A percentile compares a stretch with the other conserved stretches of the same genome.
Evolutionary conservation across 805 yeast genomes (phyloP).

Genomic region (Hanseniaspora mollemarum): DNA sequence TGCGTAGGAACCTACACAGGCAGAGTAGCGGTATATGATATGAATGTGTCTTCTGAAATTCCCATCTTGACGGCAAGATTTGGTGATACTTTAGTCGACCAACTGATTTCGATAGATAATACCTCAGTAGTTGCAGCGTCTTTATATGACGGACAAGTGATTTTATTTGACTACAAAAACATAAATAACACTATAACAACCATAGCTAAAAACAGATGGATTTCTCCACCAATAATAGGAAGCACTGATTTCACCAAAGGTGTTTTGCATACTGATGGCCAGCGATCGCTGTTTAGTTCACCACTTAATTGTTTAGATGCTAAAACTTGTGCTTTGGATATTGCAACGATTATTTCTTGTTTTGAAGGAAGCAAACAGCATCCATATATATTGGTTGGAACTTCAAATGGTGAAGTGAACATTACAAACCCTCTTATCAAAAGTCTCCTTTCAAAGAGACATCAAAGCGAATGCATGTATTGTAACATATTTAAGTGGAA

Average conservation of each 20-base stretch:
- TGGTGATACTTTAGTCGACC: conserved; percentile 17
- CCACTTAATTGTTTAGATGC: conserved; percentile 5
- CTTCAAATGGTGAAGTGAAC: conserved; percentile 39
- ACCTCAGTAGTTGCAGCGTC: conserved; percentile 28
- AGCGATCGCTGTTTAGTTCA: conserved; percentile 22
- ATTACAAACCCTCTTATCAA: conserved; percentile 34
- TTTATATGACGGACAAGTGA: conserved; percentile 36
- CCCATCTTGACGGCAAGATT: conserved; percentile 29
- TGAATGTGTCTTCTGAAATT: conserved; percentile 20
- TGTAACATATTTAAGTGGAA: conserved; percentile 29
- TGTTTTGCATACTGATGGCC: conserved; percentile 35
- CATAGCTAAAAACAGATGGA: conserved; percentile 28
- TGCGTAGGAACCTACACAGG: conserved; percentile 55
- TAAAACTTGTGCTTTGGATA: conserved; percentile 21
- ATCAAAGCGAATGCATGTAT: neutral
- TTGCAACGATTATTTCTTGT: conserved; percentile 34
- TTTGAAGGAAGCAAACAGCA: conserved; percentile 35
- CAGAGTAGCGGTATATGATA: conserved; percentile 16
- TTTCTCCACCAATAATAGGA: conserved; percentile 19
- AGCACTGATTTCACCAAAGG: conserved; percentile 31
- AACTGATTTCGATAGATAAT: conserved; percentile 18
- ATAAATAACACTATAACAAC: conserved; percentile 26
- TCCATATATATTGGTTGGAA: conserved; percentile 39
- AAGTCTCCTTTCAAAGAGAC: conserved; percentile 20
- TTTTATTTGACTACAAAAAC: conserved; percentile 31